Evolutionary conservation across 352 stramenopile genomes (phyloP), one percentile per base, ranked within the genome.

Genomic region (Elongisporangium undulatum): DNA sequence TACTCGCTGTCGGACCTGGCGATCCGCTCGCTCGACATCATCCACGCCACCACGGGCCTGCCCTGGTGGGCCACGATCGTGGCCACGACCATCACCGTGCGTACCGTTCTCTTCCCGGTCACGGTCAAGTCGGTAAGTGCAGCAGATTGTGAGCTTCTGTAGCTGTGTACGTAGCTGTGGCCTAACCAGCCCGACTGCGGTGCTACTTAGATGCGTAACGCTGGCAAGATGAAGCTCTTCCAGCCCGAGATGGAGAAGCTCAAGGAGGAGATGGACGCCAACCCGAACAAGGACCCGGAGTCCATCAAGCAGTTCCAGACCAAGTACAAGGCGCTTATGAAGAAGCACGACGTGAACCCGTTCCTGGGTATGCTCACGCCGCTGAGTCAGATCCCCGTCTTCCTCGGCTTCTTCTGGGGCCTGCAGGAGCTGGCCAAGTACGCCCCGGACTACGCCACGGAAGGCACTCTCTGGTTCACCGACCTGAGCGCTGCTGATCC

Each of bases 51-150:
- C 16, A 92, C 87, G 19, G 85, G 83, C n/a, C 61, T 96, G 45
- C 85, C 85, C 21, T 96, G 87, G 89, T 96, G 87, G 89, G 82
- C 79, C 17, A 95, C 89, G 3, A 89, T 96, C 61, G 75, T 93
- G 16, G 82, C 75, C 15, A 90, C 84, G 45, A 95, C 86, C n/a
- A 65, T 96, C 61, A 69, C 72, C 17, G 79, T 92, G 45, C 85
- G 89, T 52, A 82, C 73, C 19, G 70, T 64, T 22, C 83, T 94
- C 56, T 79, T 96, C 49, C 87, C 87, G 13, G 69, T 96, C 58
- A 89, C 80, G 20, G 60, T 94, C 68, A 74, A 87, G 67, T 91
- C 82, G 74, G 82, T 95, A 69, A 34, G 81, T 64, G n/a, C 19
- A 21, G 16, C 3, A 34, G 45, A 51, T 24, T 52, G 45, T 49